phyloP scores from a whole-genome alignment of 371 early-diverging fungal genomes.

The Mortierella sp. region DNA sequence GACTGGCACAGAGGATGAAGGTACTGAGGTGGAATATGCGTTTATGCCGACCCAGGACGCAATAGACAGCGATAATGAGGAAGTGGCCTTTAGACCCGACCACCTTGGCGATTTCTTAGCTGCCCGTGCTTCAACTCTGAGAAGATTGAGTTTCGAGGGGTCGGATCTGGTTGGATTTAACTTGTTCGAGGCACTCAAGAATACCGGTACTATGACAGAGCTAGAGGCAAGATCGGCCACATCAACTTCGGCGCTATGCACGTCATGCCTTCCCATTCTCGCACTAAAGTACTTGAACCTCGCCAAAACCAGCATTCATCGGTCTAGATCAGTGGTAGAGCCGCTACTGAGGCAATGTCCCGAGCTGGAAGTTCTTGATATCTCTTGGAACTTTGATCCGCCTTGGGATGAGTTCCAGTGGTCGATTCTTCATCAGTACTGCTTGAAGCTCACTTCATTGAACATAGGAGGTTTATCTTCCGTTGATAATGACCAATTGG shows the following conservation, averaged over 20 bases:
- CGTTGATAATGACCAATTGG: conserved; percentile 22
- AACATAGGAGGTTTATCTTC: neutral
- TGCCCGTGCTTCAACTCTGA: conserved; percentile 18
- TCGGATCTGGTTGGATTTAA: conserved; percentile 8
- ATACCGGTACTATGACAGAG: neutral
- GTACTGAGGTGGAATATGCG: neutral
- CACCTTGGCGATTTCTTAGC: conserved; percentile 22
- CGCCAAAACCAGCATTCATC: neutral
- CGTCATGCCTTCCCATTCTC: conserved; percentile 5
- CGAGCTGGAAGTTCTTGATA: conserved; percentile 10
- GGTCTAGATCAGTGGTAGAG: conserved; percentile 2
- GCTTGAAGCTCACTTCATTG: conserved; percentile 5
- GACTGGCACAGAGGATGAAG: neutral
- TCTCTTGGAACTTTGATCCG: conserved; percentile 18
- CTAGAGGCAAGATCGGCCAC: too few relatives aligned
- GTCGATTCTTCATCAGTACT: conserved; percentile 14
- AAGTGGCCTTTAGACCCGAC: neutral
- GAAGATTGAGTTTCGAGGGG: conserved; percentile 7
- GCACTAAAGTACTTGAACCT: conserved; percentile 9
- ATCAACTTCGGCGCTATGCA: neutral
- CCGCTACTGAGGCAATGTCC: conserved; percentile 20
- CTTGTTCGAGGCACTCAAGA: conserved; percentile 7
- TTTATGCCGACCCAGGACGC: neutral
- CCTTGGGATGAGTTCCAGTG: conserved; percentile 17
- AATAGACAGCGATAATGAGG: neutral